phyloP scores from a whole-genome alignment of 768 basidiomycete genomes.

The Trametes coccinea region DNA sequence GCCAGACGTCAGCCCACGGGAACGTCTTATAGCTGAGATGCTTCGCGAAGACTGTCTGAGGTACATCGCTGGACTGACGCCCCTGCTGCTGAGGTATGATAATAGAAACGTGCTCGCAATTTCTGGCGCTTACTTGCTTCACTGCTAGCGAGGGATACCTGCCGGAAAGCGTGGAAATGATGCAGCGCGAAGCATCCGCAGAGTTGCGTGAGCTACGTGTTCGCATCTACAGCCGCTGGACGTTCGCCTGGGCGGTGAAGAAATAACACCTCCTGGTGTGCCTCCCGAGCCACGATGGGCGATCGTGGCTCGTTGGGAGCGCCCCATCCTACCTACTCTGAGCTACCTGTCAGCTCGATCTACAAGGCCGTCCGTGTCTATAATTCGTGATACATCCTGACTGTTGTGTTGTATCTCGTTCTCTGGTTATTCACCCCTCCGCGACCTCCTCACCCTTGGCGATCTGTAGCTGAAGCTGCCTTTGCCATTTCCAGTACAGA shows the following conservation, averaged over 20 bases:
- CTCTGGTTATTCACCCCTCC: too few species aligned
- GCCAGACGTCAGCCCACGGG: slow-evolving; percentile 26
- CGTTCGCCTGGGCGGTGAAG: slow-evolving; percentile 37
- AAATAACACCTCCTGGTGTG: slow-evolving; percentile 1
- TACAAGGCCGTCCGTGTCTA: too few species aligned
- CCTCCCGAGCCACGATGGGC: too few species aligned
- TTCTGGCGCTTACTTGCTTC: neutral
- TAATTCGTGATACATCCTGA: too few species aligned
- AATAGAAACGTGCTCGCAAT: neutral
- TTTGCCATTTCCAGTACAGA: too few species aligned
- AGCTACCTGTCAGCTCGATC: too few species aligned
- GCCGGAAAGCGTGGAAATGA: slow-evolving; percentile 31
- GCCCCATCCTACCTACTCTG: neutral
- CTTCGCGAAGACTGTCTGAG: slow-evolving; percentile 29
- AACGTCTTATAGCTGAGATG: slow-evolving; percentile 32
- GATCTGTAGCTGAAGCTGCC: too few species aligned
- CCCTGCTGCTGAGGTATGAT: slow-evolving; percentile 30
- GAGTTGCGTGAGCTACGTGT: slow-evolving; percentile 31
- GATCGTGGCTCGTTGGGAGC: too few species aligned
- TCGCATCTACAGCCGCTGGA: slow-evolving; percentile 33
- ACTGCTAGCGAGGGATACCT: slow-evolving; percentile 32
- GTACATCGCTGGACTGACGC: slow-evolving; percentile 32
- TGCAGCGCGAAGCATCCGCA: slow-evolving; percentile 29
- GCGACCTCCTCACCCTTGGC: too few species aligned
- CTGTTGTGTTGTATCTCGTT: too few species aligned